Conservation (phyloP, 768 basidiomycete genomes). For the Boletus insuetus region DNA sequence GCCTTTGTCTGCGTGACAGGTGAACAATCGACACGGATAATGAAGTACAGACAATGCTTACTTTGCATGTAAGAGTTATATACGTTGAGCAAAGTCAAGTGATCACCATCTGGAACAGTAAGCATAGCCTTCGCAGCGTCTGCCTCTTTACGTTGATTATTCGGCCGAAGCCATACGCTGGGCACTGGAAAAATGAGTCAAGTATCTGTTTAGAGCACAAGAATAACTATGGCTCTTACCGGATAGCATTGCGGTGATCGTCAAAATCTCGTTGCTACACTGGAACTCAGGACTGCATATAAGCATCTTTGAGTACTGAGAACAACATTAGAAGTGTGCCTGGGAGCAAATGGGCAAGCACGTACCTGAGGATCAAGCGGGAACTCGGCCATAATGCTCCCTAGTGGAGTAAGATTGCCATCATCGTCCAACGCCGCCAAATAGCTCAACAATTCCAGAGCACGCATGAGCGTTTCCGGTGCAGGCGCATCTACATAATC, state of each 20-base stretch:
- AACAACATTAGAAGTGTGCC: background rate
- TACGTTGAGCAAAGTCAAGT: conserved; percentile 90
- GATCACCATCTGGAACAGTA: conserved; percentile 94
- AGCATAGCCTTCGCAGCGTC: conserved; percentile 88
- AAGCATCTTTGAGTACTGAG: conserved; percentile 82
- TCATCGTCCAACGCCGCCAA: conserved; percentile 93
- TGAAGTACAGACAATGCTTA: conserved; percentile 35
- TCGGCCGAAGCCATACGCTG: conserved; percentile 92
- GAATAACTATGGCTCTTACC: conserved; percentile 43
- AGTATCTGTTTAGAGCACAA: background rate
- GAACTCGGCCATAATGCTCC: conserved; percentile 95
- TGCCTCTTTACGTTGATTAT: conserved; percentile 84
- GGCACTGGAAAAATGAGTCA: conserved; percentile 47
- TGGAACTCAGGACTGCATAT: conserved; percentile 93
- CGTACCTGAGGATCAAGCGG: conserved; percentile 94
- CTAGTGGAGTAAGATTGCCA: conserved; percentile 83
- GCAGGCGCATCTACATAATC: conserved; percentile 93
- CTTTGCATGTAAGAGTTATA: conserved; percentile 90
- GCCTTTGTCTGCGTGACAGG: conserved; percentile 49
- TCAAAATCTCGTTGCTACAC: conserved; percentile 94
- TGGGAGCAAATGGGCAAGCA: background rate
- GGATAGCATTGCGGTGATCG: conserved; percentile 95
- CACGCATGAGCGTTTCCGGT: conserved; percentile 96
- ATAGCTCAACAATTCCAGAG: conserved; percentile 90
- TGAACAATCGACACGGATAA: background rate